These are phyloP conservation scores for Clathrospora elynae DNA, from an alignment of 2,329 filamentous ascomycete genomes.

Conservation along the genomic window DNA sequence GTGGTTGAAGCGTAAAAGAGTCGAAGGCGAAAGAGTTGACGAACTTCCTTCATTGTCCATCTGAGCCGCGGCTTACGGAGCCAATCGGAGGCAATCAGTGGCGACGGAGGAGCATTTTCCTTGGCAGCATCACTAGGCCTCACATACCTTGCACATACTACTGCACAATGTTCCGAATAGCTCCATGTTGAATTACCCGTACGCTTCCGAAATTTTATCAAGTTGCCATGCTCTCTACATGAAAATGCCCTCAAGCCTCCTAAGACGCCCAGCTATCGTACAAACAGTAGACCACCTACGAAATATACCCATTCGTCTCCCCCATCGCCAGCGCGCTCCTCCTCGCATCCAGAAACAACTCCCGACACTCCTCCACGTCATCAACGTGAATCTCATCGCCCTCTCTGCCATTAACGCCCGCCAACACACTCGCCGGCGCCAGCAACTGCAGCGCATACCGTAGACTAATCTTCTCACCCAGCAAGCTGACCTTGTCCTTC, in stretches of 20 bases:
- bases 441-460: constrained; percentile 92
- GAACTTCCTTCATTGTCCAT: constrained; percentile 9
- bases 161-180: too few species aligned
- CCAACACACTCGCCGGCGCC: constrained; percentile 87
- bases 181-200: too few species aligned
- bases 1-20: constrained; percentile 1
- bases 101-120: constrained; percentile 17
- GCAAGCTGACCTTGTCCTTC: constrained; percentile 81
- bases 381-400: constrained; percentile 56
- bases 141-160: too few species aligned
- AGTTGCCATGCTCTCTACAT: too few species aligned
- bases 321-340: constrained; percentile 51
- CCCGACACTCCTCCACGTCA: constrained; percentile 60
- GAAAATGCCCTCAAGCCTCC: constrained; percentile 14
- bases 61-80: constrained; percentile 17
- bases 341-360: constrained; percentile 55
- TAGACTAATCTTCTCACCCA: constrained; percentile 87
- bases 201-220: too few species aligned
- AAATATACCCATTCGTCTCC: constrained; percentile 41
- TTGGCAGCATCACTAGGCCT: constrained; percentile 2
- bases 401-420: constrained; percentile 66
- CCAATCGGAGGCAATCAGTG: constrained; percentile 31
- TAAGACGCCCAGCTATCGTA: constrained; percentile 22
- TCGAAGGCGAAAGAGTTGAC: constrained; percentile 4
- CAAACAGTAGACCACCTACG: constrained; percentile 23